phyloP scores from a whole-genome alignment of 1,284 basidiomycete species.

The Pseudozyma sp. region DNA sequence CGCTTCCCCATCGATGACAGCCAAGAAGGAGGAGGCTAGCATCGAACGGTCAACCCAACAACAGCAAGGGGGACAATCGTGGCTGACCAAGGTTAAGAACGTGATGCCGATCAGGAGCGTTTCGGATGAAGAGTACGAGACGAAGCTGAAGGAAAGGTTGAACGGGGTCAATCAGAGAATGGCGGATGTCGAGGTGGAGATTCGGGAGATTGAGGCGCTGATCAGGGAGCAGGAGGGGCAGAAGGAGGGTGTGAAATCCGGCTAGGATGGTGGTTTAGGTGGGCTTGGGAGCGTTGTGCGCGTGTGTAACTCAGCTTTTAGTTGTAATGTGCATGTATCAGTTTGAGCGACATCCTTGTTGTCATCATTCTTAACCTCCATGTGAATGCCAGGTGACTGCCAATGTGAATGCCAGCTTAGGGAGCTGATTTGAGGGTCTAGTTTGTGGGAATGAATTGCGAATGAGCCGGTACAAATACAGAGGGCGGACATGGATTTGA shows the following conservation, averaged over 20 bases:
- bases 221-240: constrained; percentile 22
- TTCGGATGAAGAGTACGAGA: constrained; percentile 54
- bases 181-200: constrained; percentile 38
- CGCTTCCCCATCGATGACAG: not conserved
- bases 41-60: too few species aligned
- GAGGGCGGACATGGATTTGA: not conserved
- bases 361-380: not conserved
- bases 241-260: constrained; percentile 2
- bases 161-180: constrained; percentile 37
- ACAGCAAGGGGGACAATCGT: constrained; percentile 9
- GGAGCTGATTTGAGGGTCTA: not conserved
- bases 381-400: not conserved
- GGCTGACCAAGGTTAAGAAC: constrained; percentile 25
- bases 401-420: not conserved
- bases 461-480: constrained; percentile 33
- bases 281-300: not conserved
- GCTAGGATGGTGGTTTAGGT: not conserved
- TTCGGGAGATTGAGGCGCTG: constrained; percentile 37
- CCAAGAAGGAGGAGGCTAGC: not conserved
- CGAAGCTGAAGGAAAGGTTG: constrained; percentile 35
- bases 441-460: not conserved
- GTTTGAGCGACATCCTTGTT: not conserved
- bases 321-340: not conserved
- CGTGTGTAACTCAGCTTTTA: too few species aligned
- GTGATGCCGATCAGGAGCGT: constrained; percentile 46